Base-by-base conservation (phyloP, 768 basidiomycete species). In the Boletus eberwhitei region DNA sequence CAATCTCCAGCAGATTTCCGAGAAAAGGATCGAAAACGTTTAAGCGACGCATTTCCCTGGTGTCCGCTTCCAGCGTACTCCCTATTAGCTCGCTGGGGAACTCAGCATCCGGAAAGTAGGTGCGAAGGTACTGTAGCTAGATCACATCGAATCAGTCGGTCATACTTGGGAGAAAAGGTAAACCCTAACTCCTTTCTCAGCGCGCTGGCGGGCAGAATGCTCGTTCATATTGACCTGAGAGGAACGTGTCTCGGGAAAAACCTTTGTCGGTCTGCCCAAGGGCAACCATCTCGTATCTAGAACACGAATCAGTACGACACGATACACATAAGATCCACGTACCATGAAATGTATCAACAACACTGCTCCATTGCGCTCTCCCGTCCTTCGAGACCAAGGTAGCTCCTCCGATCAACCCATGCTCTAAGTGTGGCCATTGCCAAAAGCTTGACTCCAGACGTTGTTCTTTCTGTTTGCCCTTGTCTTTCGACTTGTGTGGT, bases 101-200 rank as follows among this genome's bases (percentile, higher is more conserved):
- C 55, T 90, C 87, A 16, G 86, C 75, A 55, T 91, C 88, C 2
- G 90, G 88, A 50, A 86, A 77, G 67, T 80, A 78, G 5, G 82
- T 84, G 42, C 86, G 82, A 44, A 91, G 74, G 61, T 88, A 90
- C 52, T 85, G 83, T 14, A 86, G 79, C 90, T 93, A 55, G 17
- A 41, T 48, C 44, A 56, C 12, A 35, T 8, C 14, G 22, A 17
- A n/a, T 60, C 11, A 54, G 24, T 19, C 22, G 12, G 2, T 44
- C 29, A 50, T 53, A 50, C 37, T 29, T 9, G 17, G 37, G 4
- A 50, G 2, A 26, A 44, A 37, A 35, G 19, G 8, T 17, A 17
- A 22, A 14, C 2, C 54, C 80, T 48, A 67, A 91, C 89, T 22
- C 85, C 85, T 73, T 84, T 82, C 67, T 90, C 86, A 6, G 82